Evolutionary conservation across 768 basidiomycete genomes (phyloP), one percentile per base, ranked within the genome.

Genomic region (Boletus sp.): DNA sequence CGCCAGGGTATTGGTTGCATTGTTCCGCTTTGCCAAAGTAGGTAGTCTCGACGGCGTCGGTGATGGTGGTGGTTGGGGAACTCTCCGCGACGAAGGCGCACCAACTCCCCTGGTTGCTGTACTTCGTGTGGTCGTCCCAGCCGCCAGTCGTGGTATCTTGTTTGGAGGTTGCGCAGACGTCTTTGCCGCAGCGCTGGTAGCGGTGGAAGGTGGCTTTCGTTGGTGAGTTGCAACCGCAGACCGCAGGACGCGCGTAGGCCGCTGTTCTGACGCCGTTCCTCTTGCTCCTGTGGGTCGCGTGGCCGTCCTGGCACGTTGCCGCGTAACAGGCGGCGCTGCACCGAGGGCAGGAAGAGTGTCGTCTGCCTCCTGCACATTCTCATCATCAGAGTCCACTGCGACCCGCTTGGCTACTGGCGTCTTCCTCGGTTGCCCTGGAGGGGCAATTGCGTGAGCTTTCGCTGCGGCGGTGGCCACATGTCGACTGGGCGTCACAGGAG

Each of bases 391-490:
- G 57, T 87, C 87, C 49, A 80, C 77, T 1, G 83, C 83, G 10
- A 77, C 57, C 37, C 88, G 83, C 72, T 93, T 92, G 43, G 83
- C 77, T 50, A 83, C 79, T 0, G 93, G 93, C 1, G 93, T 93
- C 75, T 96, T 97, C 60, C 86, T 84, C 30, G 88, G 91, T 66
- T 91, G 92, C 19, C 87, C 89, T 9, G 88, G 90, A 19, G 91
- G 87, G 11, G 82, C 80, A 21, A 90, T 88, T 17, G 79, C 82
- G 32, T 79, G 80, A 0, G 90, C 87, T 55, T 83, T 84, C 10
- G 87, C 87, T 11, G 85, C 73, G 10, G 88, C 88, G 8, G 80
- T 75, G 7, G 82, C 83, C 52, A 90, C 77, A 61, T 91, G 87
- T 54, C 85, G 84, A 63, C 84, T 85, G 7, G 91, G 91, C 2